Evolutionary conservation across 2,329 filamentous ascomycete genomes (phyloP), one percentile per base, ranked within the genome.

Genomic region (Trichoderma cornu-damae): DNA sequence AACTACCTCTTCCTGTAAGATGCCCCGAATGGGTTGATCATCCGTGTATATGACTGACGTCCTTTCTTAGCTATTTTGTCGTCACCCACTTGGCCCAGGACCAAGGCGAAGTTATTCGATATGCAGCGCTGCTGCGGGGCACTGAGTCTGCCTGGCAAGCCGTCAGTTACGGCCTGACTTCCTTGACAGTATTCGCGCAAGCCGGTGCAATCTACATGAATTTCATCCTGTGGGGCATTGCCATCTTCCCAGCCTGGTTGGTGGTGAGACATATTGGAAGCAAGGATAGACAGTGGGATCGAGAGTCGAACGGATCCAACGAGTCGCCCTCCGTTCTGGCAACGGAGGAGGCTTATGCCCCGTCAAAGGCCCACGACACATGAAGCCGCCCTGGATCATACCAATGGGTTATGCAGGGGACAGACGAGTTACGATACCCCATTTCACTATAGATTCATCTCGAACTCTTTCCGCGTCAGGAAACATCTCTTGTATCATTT

Each of bases 141-240:
- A 87, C 84, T 0, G 87, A 90, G 69, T 88, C 85, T 1, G 87
- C 85, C 0, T 86, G 84, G 73, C 87, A 90, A 67, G 87, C 86
- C 6, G 71, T 90, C 14, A 87, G 84, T 64, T 90, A 90, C 59
- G 87, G 87, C 0, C 69, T 89, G 0, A 81, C 79, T 7, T 85
- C 83, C 2, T 62, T 89, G 8, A 71, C 74, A 0, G 67, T 88
- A 5, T 85, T 90, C 67, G 85, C 80, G 1, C 73, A 84, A 49
- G 78, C 88, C 2, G 87, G 86, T 2, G 83, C 77, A 14, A 77
- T 88, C 0, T 90, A 90, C 65, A 73, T 89, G 64, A 90, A 89
- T 64, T 88, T 89, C 66, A 80, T 73, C 0, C 73, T 90, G 0
- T 90, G 86, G 85, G 86, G 74, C 0, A 62, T 87, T 0, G 77